A percentile compares a stretch with the other conserved stretches of the same genome.
These are phyloP conservation scores for Psidium friedrichsthalianum DNA, from an alignment of 345 rosid species.

Conservation along the genomic window DNA sequence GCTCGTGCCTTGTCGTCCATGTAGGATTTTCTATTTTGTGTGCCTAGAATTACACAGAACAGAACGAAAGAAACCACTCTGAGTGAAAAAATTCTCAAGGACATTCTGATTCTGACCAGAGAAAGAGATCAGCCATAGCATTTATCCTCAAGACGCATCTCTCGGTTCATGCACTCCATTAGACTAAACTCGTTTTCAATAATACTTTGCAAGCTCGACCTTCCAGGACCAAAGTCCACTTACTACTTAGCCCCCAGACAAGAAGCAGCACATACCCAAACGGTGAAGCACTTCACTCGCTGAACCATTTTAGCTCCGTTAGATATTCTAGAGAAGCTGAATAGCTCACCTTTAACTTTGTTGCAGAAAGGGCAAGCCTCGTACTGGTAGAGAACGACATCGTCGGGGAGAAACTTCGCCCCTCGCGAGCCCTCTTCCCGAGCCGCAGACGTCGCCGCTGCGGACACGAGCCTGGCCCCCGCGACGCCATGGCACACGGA, in stretches of 20 bases:
- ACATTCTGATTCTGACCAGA: not conserved
- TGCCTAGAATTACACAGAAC: too few species aligned
- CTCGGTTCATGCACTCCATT: not conserved
- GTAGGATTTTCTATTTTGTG: too few species aligned
- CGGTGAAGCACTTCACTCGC: not conserved
- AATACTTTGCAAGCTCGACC: not conserved
- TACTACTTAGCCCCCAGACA: not conserved
- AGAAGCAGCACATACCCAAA: not conserved
- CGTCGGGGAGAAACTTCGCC: slow-evolving; percentile 38
- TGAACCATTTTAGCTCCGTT: not conserved
- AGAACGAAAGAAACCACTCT: not conserved
- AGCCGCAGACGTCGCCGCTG: slow-evolving; percentile 33
- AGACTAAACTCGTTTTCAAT: not conserved
- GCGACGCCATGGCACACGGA: slow-evolving; percentile 26
- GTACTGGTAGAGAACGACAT: slow-evolving; percentile 84
- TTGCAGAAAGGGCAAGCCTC: slow-evolving; percentile 98
- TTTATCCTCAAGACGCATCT: not conserved
- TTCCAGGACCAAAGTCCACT: not conserved
- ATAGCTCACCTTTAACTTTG: slow-evolving; percentile 64
- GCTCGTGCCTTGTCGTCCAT: too few species aligned
- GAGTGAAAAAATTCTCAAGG: not conserved
- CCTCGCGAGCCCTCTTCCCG: slow-evolving; percentile 35
- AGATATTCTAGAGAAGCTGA: not conserved
- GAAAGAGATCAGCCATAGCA: not conserved
- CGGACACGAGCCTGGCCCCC: slow-evolving; percentile 40